Base-by-base conservation (phyloP, 2,329 filamentous ascomycete species). In the Ceratocystis colombiana region DNA sequence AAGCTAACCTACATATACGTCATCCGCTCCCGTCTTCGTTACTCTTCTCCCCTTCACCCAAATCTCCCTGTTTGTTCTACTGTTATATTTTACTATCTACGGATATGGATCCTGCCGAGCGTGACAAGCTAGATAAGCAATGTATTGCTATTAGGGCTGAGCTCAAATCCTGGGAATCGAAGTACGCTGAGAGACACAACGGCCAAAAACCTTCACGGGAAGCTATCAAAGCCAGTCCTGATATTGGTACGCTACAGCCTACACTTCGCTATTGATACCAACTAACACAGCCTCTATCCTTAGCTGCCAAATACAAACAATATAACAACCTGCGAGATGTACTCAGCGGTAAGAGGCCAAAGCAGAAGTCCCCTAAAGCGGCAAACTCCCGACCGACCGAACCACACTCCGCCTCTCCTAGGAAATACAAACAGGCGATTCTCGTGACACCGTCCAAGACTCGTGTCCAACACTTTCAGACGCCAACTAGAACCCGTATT, bases 161-260 rank as follows among this genome's bases (percentile, higher is more conserved):
- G 69, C 77, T 93, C 61, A 93, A 93, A 75, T 74, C 75, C 70
- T 94, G 88, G 85, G 89, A 94, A 73, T 84, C 79, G 69, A 77
- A 82, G 5, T 93, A 89, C 78, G 81, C 83, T 5, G 77, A 77
- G 28, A 74, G 78, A 17, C 81, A 92, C 72, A 77, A 76, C 41
- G 88, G 88, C 63, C 81, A 79, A 69, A 92, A 90, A 77, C 86
- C 89, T 3, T 78, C 80, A 62, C 82, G 88, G 67, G 82, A 85
- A n/a, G 88, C 90, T 71, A 91, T 93, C 77, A 91, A 90, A 76
- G 79, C 81, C 64, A 85, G 89, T 71, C 80, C 82, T 5, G 80
- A 82, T 0, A 90, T 92, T 71, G 86, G 88, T 90, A 81, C 44
- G 77, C 61, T 2, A 2, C 15, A 5, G 1, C 55, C 5, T 30